Base-by-base conservation (phyloP, 495 filamentous ascomycete species). In the Penicillium flavigenum region DNA sequence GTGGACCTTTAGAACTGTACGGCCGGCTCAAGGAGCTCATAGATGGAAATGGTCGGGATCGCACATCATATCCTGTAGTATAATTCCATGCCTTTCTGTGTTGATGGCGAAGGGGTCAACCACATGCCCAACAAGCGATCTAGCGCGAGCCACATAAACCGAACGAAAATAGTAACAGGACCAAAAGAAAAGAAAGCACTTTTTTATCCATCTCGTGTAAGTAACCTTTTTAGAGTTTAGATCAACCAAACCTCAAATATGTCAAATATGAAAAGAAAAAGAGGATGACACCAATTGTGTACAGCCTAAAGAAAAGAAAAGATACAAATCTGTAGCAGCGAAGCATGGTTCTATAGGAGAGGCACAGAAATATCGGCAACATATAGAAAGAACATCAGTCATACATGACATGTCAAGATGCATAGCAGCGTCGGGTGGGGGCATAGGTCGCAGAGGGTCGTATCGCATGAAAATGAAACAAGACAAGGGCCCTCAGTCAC, bases 291-390 rank as follows among this genome's bases (percentile, higher is more conserved):
- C 39, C 29, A 45, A 53, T n/a, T 22, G 34, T 41, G 39, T 17
- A 47, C 47, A 57, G 26, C 27, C 27, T 27, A 59, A 59, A 60
- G 57, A 60, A 66, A 45, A 44, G 54, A 60, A 66, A 44, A 44
- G 52, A 61, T 60, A 61, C 54, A 52, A 58, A 59, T 57, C 54
- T 52, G 43, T 58, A 52, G 59, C 59, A 57, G 54, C 46, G 59
- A 64, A 54, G 58, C 61, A 46, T 60, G 43, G 27, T 61, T 69
- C 66, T 69, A 69, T 66, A 41, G 11, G 52, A 63, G 49, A 62
- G 53, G 52, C 38, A 49, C 34, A 62, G 59, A 64, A 63, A 62
- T 53, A 67, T 60, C 45, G 34, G 24, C 60, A 62, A 45, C 48
- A 59, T 57, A 43, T 26, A 51, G 26, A 63, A 51, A 61, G 56